These are phyloP conservation scores for Knoxdaviesia capensis DNA, from an alignment of 2,329 filamentous ascomycete genomes.

Conservation along the genomic window DNA sequence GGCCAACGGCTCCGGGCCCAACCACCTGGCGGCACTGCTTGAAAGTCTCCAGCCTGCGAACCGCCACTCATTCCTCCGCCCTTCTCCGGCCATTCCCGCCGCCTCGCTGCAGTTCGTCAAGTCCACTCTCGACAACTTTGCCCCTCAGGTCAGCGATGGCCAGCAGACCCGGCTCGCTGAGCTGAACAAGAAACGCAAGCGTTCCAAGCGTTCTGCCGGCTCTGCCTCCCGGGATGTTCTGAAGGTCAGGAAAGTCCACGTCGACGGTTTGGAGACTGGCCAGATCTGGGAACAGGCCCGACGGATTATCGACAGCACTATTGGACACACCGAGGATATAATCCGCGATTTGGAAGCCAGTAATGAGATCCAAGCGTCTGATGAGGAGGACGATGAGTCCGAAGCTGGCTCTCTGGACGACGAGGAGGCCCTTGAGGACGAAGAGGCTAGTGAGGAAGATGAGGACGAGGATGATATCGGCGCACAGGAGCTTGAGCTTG, in stretches of 20 bases:
- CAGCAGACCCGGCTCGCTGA: constrained; percentile 51
- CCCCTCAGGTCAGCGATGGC: constrained; percentile 49
- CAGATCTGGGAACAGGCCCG: constrained; percentile 92
- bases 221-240: constrained; percentile 24
- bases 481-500: constrained; percentile 13
- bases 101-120: constrained; percentile 62
- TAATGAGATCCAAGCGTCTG: constrained; percentile 19
- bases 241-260: constrained; percentile 64
- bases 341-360: constrained; percentile 28
- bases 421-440: constrained; percentile 5
- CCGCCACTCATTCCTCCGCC: constrained; percentile 61
- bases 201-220: constrained; percentile 15
- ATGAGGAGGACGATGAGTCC: constrained; percentile 15
- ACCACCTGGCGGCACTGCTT: constrained; percentile 28
- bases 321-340: constrained; percentile 25
- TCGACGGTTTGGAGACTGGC: constrained; percentile 68
- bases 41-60: constrained; percentile 35
- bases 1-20: constrained; percentile 12
- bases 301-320: constrained; percentile 46
- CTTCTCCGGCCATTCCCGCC: constrained; percentile 42
- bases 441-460: constrained; percentile 6
- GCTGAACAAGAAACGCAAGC: constrained; percentile 57
- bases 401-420: constrained; percentile 7
- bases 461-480: constrained; percentile 12
- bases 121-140: constrained; percentile 58